Base-by-base conservation (phyloP, 176 grass and related monocot genomes). In the Zea luxurians region DNA sequence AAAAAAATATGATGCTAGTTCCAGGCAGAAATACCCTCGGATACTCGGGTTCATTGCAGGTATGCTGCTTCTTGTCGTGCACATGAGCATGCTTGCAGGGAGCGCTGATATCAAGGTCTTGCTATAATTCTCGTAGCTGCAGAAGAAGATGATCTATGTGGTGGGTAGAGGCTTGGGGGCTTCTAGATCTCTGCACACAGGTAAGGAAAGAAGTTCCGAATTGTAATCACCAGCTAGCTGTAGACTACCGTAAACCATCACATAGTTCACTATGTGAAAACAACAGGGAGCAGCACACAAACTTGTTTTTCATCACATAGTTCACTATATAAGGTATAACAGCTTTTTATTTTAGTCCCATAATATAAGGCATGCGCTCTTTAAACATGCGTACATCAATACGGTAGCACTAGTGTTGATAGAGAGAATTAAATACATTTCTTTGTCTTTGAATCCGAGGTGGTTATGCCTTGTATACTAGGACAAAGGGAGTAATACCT, bases 71-170 rank as follows among this genome's bases (percentile, higher is more conserved):
- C 71, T 91, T 86, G 12, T 82, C 79, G 37, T 97, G 93, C 52
- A 87, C 81, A 48, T 93, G 84, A 16, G 83, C 71, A 4, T 97
- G 93, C 84, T 97, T 93, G 64, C 78, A 83, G 10, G 93, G 78
- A 0, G 86, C 83, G 0, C 60, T 70, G n/a, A 91, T 88, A 16
- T 93, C 90, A 42, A 90, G 75, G 88, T 85, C 66, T 85, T 97
- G 40, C 90, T 90, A 7, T 88, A 93, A 50, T 77, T 77, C 16
- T 93, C 90, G 6, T 91, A 89, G 61, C 88, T 97, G 73, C 93
- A 97, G 68, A 97, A 88, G 71, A 91, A 97, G 61, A 97, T 83
- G 47, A 93, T 84, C 76, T 93, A 88, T 9, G 86, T 89, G 40
- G 83, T 86, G 1, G 88, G 90, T 65, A 91, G 83, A 7, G 79